Evolutionary conservation across 805 yeast species (phyloP), one percentile per base, ranked within the genome.

Genomic region (Nakazawaea wyomingensis): DNA sequence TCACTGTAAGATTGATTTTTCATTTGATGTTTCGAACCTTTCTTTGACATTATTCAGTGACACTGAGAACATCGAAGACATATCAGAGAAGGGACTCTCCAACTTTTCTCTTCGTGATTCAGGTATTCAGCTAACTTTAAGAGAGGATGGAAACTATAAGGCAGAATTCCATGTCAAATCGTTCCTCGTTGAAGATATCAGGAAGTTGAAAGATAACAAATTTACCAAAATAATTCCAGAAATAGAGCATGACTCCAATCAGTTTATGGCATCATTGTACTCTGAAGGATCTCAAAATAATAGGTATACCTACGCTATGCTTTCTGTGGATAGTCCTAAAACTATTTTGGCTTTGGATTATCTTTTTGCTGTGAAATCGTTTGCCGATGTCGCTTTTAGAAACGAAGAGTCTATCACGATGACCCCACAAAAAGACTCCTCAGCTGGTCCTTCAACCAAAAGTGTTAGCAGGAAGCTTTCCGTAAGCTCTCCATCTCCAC

Each of bases 281-380:
- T 68, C 80, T 0, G 69, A 63, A 39, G 76, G 74, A 2, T 55
- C 59, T 3, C 61, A 56, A 2, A 59, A 51, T 16, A 58, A 53
- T 34, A 69, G 71, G 41, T 61, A 70, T 29, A 68, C 76, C 4
- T 72, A 76, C 17, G 56, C 75, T 3, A 71, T 80, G 54, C 55
- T 84, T 4, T 78, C 88, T 0, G 72, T 91, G 9, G 95, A 87
- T 47, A 84, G 82, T 48, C 97, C 97, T 0, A 76, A 75, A 45
- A 73, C 84, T 9, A 80, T 93, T 38, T 59, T 93, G 22, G 96
- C 97, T 0, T 65, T 93, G 51, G 98, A 90, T 56, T 90, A 87
- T 59, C 55, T 91, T 28, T 76, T 90, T 60, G 86, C 93, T 2
- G 54, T 93, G 50, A 85, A 85, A 49, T 56, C 66, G 0, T 90